Evolutionary conservation across 768 basidiomycete genomes (phyloP), one percentile per base, ranked within the genome.

Genomic region (Pholiota molesta): DNA sequence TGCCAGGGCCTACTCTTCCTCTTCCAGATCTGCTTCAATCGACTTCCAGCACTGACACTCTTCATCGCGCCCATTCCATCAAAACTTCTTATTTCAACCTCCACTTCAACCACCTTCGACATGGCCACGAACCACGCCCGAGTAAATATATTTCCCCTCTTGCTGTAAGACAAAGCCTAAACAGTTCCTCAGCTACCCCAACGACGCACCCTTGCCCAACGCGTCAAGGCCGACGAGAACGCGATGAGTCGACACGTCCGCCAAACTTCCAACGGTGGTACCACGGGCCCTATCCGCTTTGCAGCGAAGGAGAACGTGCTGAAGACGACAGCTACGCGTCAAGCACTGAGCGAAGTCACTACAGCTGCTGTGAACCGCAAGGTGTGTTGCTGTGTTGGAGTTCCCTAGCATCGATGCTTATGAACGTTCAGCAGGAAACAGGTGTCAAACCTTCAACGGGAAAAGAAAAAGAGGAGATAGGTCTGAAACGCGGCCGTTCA

Each of bases 301-400:
- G 68, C 81, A 52, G 74, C 79, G 33, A 83, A 83, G 71, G 80
- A 83, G 60, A 77, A 77, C 63, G 74, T 68, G 37, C 74, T 80
- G 66, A 94, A 93, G 80, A 78, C 77, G 35, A 59, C 71, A n/a
- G 81, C 78, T 45, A 86, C 87, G 72, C 84, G 94, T 66, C 82
- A 89, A 33, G 92, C 88, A 42, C 82, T 96, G 54, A 86, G 87
- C 61, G 94, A 95, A 76, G 93, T 95, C 65, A 90, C 90, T 49
- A 88, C 84, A 55, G 84, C 85, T 63, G 87, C 89, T 59, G 85
- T 92, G 55, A 92, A 92, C 74, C 85, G 87, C 72, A 92, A 90
- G 79, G 91, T 90, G 70, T 65, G 84, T 70, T 52, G 51, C 63
- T 55, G 60, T 14, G n/a, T 26, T 54, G 44, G 29, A 33, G 55